Evolutionary conservation across 2,329 filamentous ascomycete species (phyloP).

Genomic region (Ustulina deusta): DNA sequence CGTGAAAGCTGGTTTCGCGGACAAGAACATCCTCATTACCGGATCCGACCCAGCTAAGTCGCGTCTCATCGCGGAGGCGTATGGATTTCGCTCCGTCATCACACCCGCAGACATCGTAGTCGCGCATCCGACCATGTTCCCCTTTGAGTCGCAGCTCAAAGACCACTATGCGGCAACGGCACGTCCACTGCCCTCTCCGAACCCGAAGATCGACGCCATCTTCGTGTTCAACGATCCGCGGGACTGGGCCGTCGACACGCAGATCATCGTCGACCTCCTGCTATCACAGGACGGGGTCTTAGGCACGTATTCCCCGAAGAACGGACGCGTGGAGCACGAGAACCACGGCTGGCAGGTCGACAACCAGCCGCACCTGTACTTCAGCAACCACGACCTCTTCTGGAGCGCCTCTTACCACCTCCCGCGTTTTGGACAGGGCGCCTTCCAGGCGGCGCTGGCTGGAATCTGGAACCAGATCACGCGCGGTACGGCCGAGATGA

Average conservation of each 20-base stretch:
- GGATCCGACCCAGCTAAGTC: constrained; percentile 76
- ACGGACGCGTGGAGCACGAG: constrained; percentile 72
- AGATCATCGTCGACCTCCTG: constrained; percentile 85
- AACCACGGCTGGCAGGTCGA: constrained; percentile 86
- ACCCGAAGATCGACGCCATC: constrained; percentile 83
- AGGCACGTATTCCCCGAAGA: constrained; percentile 81
- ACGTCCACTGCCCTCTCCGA: constrained; percentile 66
- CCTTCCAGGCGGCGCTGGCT: constrained; percentile 83
- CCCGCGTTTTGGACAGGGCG: constrained; percentile 90
- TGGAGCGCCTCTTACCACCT: constrained; percentile 90
- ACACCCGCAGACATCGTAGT: constrained; percentile 86
- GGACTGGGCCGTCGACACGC: constrained; percentile 92
- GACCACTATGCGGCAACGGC: constrained; percentile 70
- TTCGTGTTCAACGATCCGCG: constrained; percentile 96
- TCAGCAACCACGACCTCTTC: constrained; percentile 89
- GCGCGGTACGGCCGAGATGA: constrained; percentile 66
- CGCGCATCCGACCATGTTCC: constrained; percentile 81
- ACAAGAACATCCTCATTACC: constrained; percentile 79
- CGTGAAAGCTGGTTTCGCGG: constrained; percentile 61
- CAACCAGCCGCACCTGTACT: constrained; percentile 83
- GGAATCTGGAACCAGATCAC: constrained; percentile 84
- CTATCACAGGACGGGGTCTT: constrained; percentile 82
- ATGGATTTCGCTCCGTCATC: constrained; percentile 85
- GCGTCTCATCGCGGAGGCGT: constrained; percentile 78
- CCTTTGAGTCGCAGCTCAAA: constrained; percentile 77